Percentiles rank a stretch among this genome's conserved stretches.
These are phyloP conservation scores for Venturia oleaginea DNA, from an alignment of 2,329 filamentous ascomycete species.

Conservation along the genomic window DNA sequence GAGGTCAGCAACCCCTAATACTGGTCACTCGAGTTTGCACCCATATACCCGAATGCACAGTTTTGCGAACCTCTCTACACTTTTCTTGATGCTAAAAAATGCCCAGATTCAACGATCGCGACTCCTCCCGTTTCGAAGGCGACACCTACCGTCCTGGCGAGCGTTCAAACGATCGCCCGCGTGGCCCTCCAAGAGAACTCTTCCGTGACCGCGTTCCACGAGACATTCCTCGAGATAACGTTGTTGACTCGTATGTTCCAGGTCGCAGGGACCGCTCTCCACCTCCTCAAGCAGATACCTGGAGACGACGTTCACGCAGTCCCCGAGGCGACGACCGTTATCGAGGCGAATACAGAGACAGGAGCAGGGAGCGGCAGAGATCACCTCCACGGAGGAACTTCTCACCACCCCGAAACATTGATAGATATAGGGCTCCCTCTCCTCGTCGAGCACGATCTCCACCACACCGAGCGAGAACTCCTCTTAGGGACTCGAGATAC, in stretches of 20 bases:
- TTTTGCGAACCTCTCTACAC: not conserved
- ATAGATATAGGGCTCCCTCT: slow-evolving; percentile 22
- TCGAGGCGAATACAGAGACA: slow-evolving; percentile 8
- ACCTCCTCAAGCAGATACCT: slow-evolving; percentile 23
- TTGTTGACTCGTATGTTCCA: slow-evolving; percentile 21
- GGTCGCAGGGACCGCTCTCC: slow-evolving; percentile 26
- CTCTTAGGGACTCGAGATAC: slow-evolving; percentile 19
- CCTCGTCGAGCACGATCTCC: slow-evolving; percentile 5
- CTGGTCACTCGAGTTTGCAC: not conserved
- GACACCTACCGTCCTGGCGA: slow-evolving; percentile 22
- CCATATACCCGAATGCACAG: not conserved
- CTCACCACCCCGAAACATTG: slow-evolving; percentile 26
- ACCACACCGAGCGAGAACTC: slow-evolving; percentile 8
- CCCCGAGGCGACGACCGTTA: slow-evolving; percentile 18
- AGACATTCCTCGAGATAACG: not conserved
- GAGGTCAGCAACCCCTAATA: slow-evolving; percentile 11
- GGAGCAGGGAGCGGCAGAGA: slow-evolving; percentile 34
- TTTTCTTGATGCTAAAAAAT: slow-evolving; percentile 27
- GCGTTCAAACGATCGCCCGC: slow-evolving; percentile 1
- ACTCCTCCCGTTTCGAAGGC: slow-evolving; percentile 3
- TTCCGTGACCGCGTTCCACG: not conserved
- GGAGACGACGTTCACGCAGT: slow-evolving; percentile 32
- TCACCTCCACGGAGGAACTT: slow-evolving; percentile 39
- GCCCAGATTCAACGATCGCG: slow-evolving; percentile 21
- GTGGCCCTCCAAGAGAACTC: slow-evolving; percentile 2